Conservation (phyloP, 805 yeast species). For the Candida palmyrensis region DNA sequence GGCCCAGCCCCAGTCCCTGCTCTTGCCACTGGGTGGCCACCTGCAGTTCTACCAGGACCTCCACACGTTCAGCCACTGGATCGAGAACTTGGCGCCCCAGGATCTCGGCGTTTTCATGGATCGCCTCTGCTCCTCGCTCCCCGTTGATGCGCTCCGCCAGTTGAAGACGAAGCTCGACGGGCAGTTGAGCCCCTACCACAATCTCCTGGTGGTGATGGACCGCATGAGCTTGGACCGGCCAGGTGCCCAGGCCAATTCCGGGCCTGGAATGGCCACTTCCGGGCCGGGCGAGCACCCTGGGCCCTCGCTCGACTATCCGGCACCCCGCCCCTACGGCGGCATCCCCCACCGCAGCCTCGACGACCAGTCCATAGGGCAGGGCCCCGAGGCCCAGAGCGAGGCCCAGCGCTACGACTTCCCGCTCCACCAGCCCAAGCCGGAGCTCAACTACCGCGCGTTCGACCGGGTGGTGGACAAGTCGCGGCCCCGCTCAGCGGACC, state of each 20-base stretch:
- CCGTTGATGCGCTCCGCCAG: constrained; percentile 47
- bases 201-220: constrained; percentile 11
- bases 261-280: not conserved
- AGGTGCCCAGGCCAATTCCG: no score
- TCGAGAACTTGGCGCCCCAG: constrained; percentile 43
- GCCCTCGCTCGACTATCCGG: no score
- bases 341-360: no score
- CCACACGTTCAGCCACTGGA: constrained; percentile 46
- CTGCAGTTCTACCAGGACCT: constrained; percentile 44
- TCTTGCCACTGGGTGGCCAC: constrained; percentile 11
- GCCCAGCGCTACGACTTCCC: constrained; percentile 4
- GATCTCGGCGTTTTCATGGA: constrained; percentile 52
- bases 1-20: not conserved
- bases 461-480: constrained; percentile 6
- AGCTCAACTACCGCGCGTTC: constrained; percentile 17
- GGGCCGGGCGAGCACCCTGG: constrained; percentile 1
- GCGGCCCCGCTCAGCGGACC: constrained; percentile 46
- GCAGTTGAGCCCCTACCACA: constrained; percentile 18
- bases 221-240: constrained; percentile 10
- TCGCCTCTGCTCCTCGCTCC: constrained; percentile 44
- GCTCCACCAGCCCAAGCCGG: constrained; percentile 38
- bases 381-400: constrained; percentile 5
- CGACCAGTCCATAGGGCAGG: constrained; percentile 4
- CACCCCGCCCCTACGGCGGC: no score
- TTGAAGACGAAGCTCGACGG: constrained; percentile 44